Percentiles rank a stretch among this genome's conserved stretches.
phyloP scores from a whole-genome alignment of 805 yeast species.

The Scheffersomyces spartinae region DNA sequence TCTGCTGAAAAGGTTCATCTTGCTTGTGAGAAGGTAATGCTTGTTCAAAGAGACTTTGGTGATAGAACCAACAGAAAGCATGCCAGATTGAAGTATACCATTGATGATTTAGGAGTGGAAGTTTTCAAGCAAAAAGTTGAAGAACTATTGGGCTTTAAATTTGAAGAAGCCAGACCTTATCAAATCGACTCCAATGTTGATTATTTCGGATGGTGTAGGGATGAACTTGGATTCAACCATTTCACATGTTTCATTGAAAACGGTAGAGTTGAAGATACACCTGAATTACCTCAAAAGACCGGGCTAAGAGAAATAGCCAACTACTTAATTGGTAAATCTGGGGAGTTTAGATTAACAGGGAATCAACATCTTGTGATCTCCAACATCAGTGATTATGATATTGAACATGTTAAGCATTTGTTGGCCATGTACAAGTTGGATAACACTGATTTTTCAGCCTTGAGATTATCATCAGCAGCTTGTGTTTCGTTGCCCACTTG shows the following conservation, averaged over 20 bases:
- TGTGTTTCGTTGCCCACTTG: constrained; percentile 98
- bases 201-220: constrained; percentile 88
- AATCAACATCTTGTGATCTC: constrained; percentile 85
- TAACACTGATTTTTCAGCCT: constrained; percentile 69
- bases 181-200: constrained; percentile 82
- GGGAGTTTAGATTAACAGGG: constrained; percentile 89
- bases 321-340: constrained; percentile 47
- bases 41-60: constrained; percentile 90
- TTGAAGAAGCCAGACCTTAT: constrained; percentile 59
- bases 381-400: constrained; percentile 57
- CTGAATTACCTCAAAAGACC: constrained; percentile 79
- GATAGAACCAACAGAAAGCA: constrained; percentile 95
- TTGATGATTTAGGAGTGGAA: constrained; percentile 88
- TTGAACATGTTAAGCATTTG: constrained; percentile 48
- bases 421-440: constrained; percentile 71
- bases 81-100: constrained; percentile 93
- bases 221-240: constrained; percentile 74
- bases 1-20: constrained; percentile 53
- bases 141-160: constrained; percentile 66
- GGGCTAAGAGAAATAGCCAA: constrained; percentile 77
- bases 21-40: constrained; percentile 85
- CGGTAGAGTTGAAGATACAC: constrained; percentile 91
- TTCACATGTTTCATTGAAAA: constrained; percentile 92
- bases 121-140: constrained; percentile 73
- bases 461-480: constrained; percentile 85